These are phyloP conservation scores for Podosphaera aphanis DNA, from an alignment of 2,329 filamentous ascomycete genomes.

Conservation along the genomic window DNA sequence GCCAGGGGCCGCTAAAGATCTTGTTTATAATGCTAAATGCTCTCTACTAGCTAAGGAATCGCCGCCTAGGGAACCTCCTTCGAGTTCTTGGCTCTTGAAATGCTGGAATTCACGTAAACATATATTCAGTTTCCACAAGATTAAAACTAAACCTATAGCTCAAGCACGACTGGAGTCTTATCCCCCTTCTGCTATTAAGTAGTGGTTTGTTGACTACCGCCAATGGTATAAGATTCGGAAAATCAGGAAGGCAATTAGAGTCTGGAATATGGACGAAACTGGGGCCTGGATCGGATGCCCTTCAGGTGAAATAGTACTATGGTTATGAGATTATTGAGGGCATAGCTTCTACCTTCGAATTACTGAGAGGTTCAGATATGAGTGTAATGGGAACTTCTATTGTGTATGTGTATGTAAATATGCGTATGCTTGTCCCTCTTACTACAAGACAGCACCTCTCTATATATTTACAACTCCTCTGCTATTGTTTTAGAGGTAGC, in stretches of 20 bases:
- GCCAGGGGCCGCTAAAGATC: neutral
- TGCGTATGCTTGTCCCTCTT: too few species aligned
- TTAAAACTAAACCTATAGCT: slow-evolving; percentile 1
- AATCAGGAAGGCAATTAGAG: neutral
- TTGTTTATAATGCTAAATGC: too few species aligned
- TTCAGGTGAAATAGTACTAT: too few species aligned
- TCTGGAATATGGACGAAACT: slow-evolving; percentile 2
- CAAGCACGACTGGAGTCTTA: neutral
- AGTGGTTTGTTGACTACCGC: neutral
- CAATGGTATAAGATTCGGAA: neutral
- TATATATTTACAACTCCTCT: too few species aligned
- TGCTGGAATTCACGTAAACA: neutral
- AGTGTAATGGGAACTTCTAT: too few species aligned
- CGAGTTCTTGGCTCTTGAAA: neutral
- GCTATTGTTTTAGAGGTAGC: too few species aligned
- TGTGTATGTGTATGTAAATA: too few species aligned
- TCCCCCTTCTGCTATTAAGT: neutral
- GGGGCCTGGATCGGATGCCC: neutral
- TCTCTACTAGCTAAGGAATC: neutral
- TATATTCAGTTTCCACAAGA: neutral
- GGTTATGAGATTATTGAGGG: too few species aligned
- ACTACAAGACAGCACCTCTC: too few species aligned
- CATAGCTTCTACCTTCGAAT: too few species aligned
- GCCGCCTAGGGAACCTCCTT: neutral
- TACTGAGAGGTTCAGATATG: too few species aligned